Percentiles rank a stretch among this genome's conserved stretches.
Conservation (phyloP, 169 alveolate species). For the Sarcocystis neurona region DNA sequence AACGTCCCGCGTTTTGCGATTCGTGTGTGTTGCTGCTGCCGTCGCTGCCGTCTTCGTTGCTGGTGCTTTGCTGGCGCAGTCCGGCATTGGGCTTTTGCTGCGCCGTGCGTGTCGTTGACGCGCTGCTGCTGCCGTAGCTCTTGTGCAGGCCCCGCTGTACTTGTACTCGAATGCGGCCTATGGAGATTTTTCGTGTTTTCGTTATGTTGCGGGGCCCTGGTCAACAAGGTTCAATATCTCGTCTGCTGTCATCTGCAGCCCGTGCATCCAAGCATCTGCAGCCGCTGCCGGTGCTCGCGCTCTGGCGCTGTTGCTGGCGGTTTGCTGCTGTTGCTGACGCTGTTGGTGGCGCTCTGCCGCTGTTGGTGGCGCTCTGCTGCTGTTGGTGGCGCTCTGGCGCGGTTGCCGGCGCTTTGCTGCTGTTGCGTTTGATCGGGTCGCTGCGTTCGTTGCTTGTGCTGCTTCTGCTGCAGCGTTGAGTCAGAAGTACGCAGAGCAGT, state of each 20-base stretch:
- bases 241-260: too few species aligned
- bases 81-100: background rate
- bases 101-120: too few species aligned
- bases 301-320: background rate
- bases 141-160: too few species aligned
- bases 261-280: background rate
- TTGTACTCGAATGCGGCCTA: too few species aligned
- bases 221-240: too few species aligned
- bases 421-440: background rate
- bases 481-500: conserved; percentile 8
- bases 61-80: background rate
- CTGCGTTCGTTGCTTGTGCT: background rate
- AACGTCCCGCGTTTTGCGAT: too few species aligned
- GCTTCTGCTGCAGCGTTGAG: conserved; percentile 7
- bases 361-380: background rate
- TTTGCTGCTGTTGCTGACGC: too few species aligned
- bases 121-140: too few species aligned
- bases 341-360: background rate
- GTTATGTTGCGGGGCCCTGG: too few species aligned
- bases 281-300: background rate
- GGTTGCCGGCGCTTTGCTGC: background rate
- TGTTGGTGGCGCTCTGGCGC: background rate
- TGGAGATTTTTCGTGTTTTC: too few species aligned
- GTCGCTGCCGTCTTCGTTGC: too few species aligned
- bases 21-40: too few species aligned